Percentiles rank a stretch among this genome's conserved stretches.
Evolutionary conservation across 306 rosid genomes (phyloP).

Genomic region (Heteromeles arbutifolia): DNA sequence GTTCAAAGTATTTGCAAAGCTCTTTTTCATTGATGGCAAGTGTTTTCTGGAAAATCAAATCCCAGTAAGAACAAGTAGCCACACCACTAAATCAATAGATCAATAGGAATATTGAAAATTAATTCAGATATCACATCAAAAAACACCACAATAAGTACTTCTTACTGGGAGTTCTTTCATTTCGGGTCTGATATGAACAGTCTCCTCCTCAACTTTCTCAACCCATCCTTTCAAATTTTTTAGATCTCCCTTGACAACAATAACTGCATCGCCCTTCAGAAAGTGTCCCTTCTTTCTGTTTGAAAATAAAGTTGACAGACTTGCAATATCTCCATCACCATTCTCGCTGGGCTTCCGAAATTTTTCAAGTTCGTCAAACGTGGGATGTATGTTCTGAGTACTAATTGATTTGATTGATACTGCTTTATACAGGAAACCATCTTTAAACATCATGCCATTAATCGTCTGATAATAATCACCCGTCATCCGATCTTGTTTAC

Average conservation of each 20-base stretch:
- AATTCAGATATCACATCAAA: background rate
- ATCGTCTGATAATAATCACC: slow-evolving; percentile 87
- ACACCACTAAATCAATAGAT: background rate
- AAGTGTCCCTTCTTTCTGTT: slow-evolving; percentile 96
- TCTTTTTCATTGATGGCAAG: slow-evolving; percentile 82
- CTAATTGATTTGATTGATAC: slow-evolving; percentile 88
- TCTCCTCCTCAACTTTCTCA: slow-evolving; percentile 92
- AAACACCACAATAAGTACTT: slow-evolving; percentile 5
- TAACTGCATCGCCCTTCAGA: slow-evolving; percentile 95
- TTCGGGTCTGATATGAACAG: slow-evolving; percentile 86
- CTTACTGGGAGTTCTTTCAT: slow-evolving; percentile 87
- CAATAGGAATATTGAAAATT: background rate
- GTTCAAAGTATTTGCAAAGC: slow-evolving; percentile 92
- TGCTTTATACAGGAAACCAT: slow-evolving; percentile 84
- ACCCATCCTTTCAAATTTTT: slow-evolving; percentile 95
- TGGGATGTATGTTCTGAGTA: slow-evolving; percentile 71
- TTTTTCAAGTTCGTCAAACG: slow-evolving; percentile 91
- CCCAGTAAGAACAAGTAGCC: slow-evolving; percentile 9
- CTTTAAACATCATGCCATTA: slow-evolving; percentile 91
- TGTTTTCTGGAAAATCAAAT: slow-evolving; percentile 48
- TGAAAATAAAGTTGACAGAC: slow-evolving; percentile 82
- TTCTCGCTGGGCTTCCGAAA: slow-evolving; percentile 85
- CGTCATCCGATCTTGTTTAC: slow-evolving; percentile 72
- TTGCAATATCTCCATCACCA: slow-evolving; percentile 81
- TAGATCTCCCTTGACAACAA: slow-evolving; percentile 82